Evolutionary conservation across 768 basidiomycete genomes (phyloP).

Genomic region (Solioccasus polychromus): DNA sequence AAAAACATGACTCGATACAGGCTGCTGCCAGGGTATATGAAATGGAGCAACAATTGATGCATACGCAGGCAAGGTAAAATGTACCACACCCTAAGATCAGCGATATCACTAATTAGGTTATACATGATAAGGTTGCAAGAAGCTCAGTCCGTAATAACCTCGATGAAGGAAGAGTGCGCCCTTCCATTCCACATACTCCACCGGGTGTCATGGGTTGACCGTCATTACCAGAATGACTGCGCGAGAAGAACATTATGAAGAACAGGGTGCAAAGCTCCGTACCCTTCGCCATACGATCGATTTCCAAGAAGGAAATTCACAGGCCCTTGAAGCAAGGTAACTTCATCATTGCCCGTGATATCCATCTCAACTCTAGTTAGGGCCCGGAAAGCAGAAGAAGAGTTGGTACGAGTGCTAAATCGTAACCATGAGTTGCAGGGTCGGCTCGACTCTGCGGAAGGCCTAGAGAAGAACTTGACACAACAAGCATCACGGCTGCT

Average conservation of each 20-base stretch:
- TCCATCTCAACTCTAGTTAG: conserved; percentile 17
- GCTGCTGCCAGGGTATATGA: conserved; percentile 19
- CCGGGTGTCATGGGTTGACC: conserved; percentile 12
- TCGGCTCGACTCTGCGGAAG: conserved; percentile 24
- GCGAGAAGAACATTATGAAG: conserved; percentile 22
- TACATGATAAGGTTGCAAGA: conserved; percentile 24
- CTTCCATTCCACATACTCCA: conserved; percentile 23
- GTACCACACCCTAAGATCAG: neutral
- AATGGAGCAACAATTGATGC: conserved; percentile 26
- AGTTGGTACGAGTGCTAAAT: conserved; percentile 15
- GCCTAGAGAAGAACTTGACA: conserved; percentile 21
- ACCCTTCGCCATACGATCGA: conserved; percentile 30
- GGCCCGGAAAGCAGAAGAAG: conserved; percentile 18
- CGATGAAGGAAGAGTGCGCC: conserved; percentile 31
- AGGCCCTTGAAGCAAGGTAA: conserved; percentile 27
- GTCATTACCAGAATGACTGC: conserved; percentile 20
- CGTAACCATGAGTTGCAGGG: conserved; percentile 27
- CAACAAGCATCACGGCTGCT: conserved; percentile 26
- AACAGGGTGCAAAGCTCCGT: conserved; percentile 26
- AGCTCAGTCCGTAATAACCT: conserved; percentile 21
- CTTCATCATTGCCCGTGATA: neutral
- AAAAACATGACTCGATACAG: conserved; percentile 28
- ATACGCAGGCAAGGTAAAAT: conserved; percentile 23
- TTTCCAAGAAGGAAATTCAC: conserved; percentile 29
- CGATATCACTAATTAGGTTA: conserved; percentile 11